These are phyloP conservation scores for Rhizoctonia solani DNA, from an alignment of 1,284 basidiomycete species.

Conservation along the genomic window DNA sequence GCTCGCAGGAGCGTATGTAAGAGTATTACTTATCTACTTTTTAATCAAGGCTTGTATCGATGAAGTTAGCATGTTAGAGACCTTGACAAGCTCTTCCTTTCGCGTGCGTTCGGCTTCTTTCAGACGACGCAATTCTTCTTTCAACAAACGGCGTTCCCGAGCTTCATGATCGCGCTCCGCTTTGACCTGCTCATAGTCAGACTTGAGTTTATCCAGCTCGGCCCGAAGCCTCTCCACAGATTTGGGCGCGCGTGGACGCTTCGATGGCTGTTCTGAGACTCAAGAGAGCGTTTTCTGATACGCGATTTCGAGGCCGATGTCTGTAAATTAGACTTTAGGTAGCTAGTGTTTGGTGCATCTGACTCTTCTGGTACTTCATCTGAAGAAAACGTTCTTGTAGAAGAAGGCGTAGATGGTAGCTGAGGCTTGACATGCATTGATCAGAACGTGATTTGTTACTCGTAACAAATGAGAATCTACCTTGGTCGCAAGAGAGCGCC, in stretches of 20 bases:
- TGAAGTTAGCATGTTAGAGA: conserved; percentile 6
- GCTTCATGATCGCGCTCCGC: conserved; percentile 20
- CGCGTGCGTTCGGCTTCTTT: conserved; percentile 8
- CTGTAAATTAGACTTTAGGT: no score
- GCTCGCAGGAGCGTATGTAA: neutral
- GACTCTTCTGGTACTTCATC: no score
- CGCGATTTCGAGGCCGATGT: no score
- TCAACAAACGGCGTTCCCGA: neutral
- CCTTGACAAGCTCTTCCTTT: conserved; percentile 20
- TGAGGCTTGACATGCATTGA: no score
- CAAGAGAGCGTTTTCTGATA: neutral
- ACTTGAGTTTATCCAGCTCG: conserved; percentile 10
- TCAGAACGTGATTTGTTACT: no score
- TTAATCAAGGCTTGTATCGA: conserved; percentile 21
- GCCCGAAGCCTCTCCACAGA: conserved; percentile 14
- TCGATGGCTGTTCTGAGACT: neutral
- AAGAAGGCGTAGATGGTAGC: no score
- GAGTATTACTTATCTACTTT: neutral
- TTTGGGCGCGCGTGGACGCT: conserved; percentile 1
- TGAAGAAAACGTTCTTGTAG: no score
- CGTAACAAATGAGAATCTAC: neutral
- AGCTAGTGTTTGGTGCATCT: no score
- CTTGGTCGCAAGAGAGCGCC: neutral
- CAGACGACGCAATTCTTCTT: conserved; percentile 6
- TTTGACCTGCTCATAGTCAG: conserved; percentile 13